Conservation (phyloP, 352 stramenopile genomes). For the Pythium grandisporangium region DNA sequence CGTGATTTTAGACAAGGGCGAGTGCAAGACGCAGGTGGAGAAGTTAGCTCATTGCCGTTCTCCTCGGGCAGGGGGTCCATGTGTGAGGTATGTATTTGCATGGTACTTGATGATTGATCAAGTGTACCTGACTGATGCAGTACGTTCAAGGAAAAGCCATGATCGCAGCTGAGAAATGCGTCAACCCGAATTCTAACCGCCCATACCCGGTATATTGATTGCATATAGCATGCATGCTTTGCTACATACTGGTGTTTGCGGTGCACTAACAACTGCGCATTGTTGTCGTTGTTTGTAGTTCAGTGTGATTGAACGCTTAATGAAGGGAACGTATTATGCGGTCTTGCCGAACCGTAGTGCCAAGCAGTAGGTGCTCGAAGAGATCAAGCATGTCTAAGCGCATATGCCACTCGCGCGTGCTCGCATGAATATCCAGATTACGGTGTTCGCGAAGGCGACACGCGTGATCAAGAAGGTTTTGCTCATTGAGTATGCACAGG, state of each 20-base stretch:
- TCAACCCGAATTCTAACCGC: conserved; percentile 92
- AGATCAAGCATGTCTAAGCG: conserved; percentile 90
- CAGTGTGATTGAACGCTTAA: conserved; percentile 93
- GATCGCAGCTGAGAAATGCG: conserved; percentile 96
- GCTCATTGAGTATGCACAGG: conserved; percentile 49
- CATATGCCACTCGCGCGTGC: conserved; percentile 94
- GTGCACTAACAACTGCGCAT: background rate
- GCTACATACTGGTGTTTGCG: no score
- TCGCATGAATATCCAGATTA: conserved; percentile 94
- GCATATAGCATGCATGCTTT: no score
- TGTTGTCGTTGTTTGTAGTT: conserved; percentile 28
- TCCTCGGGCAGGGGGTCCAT: background rate
- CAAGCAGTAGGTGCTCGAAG: conserved; percentile 96
- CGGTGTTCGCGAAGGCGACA: conserved; percentile 30
- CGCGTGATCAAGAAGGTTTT: conserved; percentile 54
- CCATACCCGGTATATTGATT: conserved; percentile 85
- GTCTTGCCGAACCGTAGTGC: conserved; percentile 91
- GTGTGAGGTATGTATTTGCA: no score
- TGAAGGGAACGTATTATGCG: conserved; percentile 95
- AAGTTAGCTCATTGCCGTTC: conserved; percentile 56
- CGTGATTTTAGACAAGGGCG: conserved; percentile 94
- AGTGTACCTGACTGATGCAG: conserved; percentile 32
- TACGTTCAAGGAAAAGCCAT: conserved; percentile 91
- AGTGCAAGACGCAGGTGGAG: conserved; percentile 90
- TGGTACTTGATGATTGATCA: no score